Base-by-base conservation (phyloP, 2,329 filamentous ascomycete species). In the Paecilomyces variotii region DNA sequence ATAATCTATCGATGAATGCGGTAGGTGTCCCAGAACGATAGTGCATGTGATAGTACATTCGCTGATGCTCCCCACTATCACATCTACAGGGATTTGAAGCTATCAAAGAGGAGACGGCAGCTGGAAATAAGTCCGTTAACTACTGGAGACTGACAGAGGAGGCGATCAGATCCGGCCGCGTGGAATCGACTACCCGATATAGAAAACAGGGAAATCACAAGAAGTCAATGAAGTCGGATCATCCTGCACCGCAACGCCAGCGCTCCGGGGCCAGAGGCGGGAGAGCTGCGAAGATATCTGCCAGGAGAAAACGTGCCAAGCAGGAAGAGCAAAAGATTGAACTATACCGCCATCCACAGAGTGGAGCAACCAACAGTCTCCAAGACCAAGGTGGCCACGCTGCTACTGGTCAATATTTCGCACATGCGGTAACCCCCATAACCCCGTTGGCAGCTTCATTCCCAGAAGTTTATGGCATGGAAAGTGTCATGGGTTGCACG, bases 1-100 rank as follows among this genome's bases (percentile, higher is more conserved):
- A 97, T 73, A 97, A 97, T 66, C 79, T 97, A 6, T 96, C 91
- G 54, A 97, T 97, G 92, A 97, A 97, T 67, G 82, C 83, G 61
- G 93, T 97, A 84, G 76, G 85, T 80, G 30, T 34, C 9, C n/a
- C 7, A n/a, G 12, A n/a, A 19, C 35, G 7, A 19, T 19, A n/a
- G 14, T 45, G 14, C 39, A n/a, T 45, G 39, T 45, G 4, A n/a
- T 4, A 24, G n/a, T 14, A 24, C 3, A n/a, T 10, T 60, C 19
- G 25, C 50, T 28, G 12, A 26, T 52, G 24, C 30, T 53, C 10
- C 14, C 14, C n/a, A 14, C 19, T 24, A n/a, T 14, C 53, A 11
- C 9, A 28, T 35, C 30, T 54, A 25, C 61, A 76, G 72, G 72
- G 70, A n/a, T 75, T 75, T 60, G 72, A 74, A 80, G 82, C 83